Evolutionary conservation across 176 grass and related monocot species (phyloP).

Genomic region (Coix lacrymajobi): DNA sequence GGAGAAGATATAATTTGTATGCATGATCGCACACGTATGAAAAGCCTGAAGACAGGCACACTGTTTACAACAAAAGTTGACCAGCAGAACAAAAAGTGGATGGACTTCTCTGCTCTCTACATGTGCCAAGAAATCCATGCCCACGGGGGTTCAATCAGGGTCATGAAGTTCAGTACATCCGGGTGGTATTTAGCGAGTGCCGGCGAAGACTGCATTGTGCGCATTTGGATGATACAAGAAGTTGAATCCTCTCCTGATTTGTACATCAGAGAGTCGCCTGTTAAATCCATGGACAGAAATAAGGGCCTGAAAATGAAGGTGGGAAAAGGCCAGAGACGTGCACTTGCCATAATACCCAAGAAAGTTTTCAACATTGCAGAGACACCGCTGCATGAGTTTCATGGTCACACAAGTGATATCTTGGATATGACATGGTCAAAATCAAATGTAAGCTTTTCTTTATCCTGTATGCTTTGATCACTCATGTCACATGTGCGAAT

Average conservation of each 20-base stretch:
- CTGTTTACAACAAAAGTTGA: slow-evolving; percentile 35
- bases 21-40: slow-evolving; percentile 1
- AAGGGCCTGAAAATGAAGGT: slow-evolving; percentile 26
- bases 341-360: slow-evolving; percentile 55
- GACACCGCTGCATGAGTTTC: slow-evolving; percentile 55
- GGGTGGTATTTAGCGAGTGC: slow-evolving; percentile 63
- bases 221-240: slow-evolving; percentile 65
- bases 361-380: slow-evolving; percentile 60
- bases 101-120: slow-evolving; percentile 67
- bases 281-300: slow-evolving; percentile 19
- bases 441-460: slow-evolving; percentile 53
- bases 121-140: slow-evolving; percentile 75
- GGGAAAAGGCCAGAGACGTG: slow-evolving; percentile 3
- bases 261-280: slow-evolving; percentile 20
- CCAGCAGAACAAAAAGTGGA: slow-evolving; percentile 55
- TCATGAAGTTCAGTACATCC: slow-evolving; percentile 60
- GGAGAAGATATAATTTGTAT: slow-evolving; percentile 18
- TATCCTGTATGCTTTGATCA: not conserved
- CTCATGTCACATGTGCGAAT: not conserved
- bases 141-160: slow-evolving; percentile 58
- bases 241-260: slow-evolving; percentile 39
- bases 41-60: slow-evolving; percentile 1
- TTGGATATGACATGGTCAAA: slow-evolving; percentile 79
- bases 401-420: slow-evolving; percentile 60
- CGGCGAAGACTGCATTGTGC: slow-evolving; percentile 56